Evolutionary conservation across 2,329 filamentous ascomycete genomes (phyloP).

Genomic region (Coniella vitis): DNA sequence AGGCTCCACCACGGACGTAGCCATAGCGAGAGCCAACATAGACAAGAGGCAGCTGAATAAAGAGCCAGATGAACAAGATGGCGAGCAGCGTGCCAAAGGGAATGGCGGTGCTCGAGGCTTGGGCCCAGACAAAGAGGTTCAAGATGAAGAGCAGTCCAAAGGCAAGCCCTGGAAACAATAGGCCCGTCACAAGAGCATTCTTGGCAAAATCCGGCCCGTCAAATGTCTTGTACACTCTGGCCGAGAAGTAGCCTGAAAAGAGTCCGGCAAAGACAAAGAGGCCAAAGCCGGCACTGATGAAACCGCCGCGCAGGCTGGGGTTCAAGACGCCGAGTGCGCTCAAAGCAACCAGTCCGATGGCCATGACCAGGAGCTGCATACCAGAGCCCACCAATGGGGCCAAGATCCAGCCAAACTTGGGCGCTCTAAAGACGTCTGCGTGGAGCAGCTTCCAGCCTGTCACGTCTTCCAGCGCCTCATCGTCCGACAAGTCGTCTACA

Average conservation of each 20-base stretch:
- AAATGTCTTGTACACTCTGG: constrained; percentile 76
- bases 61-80: constrained; percentile 71
- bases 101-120: constrained; percentile 80
- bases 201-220: constrained; percentile 66
- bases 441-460: constrained; percentile 86
- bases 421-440: constrained; percentile 78
- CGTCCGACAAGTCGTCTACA: constrained; percentile 56
- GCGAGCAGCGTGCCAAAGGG: constrained; percentile 73
- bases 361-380: constrained; percentile 81
- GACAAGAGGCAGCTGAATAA: constrained; percentile 79
- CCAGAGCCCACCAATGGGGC: constrained; percentile 79
- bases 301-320: constrained; percentile 83
- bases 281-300: constrained; percentile 75
- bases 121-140: constrained; percentile 85
- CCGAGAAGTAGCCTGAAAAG: constrained; percentile 84
- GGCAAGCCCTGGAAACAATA: constrained; percentile 70
- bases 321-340: constrained; percentile 74
- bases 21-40: constrained; percentile 76
- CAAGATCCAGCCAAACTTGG: constrained; percentile 62
- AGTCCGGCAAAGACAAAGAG: constrained; percentile 77
- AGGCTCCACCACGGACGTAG: constrained; percentile 58
- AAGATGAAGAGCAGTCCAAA: constrained; percentile 72
- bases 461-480: constrained; percentile 69
- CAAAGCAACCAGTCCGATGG: constrained; percentile 61
- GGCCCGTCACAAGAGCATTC: constrained; percentile 71